These are phyloP conservation scores for Venturia nashicola DNA, from an alignment of 2,329 filamentous ascomycete species.

Conservation along the genomic window DNA sequence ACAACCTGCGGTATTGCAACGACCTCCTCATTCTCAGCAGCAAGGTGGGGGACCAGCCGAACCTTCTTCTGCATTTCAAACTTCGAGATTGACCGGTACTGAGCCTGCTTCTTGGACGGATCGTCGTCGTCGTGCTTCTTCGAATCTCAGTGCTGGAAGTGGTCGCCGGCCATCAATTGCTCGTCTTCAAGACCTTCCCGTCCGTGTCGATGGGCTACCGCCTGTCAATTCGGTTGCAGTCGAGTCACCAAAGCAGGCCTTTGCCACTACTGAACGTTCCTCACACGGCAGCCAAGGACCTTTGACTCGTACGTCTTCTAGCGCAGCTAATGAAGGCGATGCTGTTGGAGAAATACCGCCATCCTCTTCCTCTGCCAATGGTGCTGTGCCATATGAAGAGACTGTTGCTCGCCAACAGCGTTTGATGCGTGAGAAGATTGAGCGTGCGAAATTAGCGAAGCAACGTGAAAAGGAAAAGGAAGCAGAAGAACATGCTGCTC, in stretches of 20 bases:
- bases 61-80: slow-evolving; percentile 78
- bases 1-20: slow-evolving; percentile 68
- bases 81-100: slow-evolving; percentile 53
- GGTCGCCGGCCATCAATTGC: slow-evolving; percentile 50
- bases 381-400: slow-evolving; percentile 39
- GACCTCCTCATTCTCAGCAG: slow-evolving; percentile 41
- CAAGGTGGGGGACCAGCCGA: slow-evolving; percentile 59
- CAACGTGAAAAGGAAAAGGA: slow-evolving; percentile 52
- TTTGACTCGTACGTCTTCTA: neutral
- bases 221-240: neutral
- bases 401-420: slow-evolving; percentile 52
- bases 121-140: slow-evolving; percentile 67
- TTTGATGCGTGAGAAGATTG: slow-evolving; percentile 59
- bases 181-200: slow-evolving; percentile 29
- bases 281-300: neutral
- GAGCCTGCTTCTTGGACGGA: slow-evolving; percentile 42
- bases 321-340: neutral
- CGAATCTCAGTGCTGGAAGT: slow-evolving; percentile 81
- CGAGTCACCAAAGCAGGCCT: slow-evolving; percentile 1
- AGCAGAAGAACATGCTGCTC: slow-evolving; percentile 59
- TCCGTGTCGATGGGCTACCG: neutral
- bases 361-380: neutral
- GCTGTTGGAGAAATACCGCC: neutral
- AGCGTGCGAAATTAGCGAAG: slow-evolving; percentile 56
- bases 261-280: slow-evolving; percentile 3